Conservation (phyloP, 495 filamentous ascomycete species). For the Astrothelium macrocarpum region DNA sequence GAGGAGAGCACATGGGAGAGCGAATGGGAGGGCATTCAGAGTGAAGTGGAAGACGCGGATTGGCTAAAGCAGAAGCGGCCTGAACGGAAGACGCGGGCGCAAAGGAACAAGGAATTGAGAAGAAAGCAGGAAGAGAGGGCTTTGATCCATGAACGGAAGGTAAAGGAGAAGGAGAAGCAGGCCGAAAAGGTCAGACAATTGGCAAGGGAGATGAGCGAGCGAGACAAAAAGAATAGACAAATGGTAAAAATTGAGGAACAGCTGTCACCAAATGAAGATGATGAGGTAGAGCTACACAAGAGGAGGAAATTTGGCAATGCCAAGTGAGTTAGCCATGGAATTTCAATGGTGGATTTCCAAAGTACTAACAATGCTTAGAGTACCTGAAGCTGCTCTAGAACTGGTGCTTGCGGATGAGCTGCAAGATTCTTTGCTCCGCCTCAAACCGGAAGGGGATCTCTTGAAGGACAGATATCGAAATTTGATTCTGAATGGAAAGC, state of each 20-base stretch:
- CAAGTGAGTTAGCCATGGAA: slow-evolving; percentile 36
- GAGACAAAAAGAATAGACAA: slow-evolving; percentile 36
- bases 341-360: not conserved
- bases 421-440: slow-evolving; percentile 73
- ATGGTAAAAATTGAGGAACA: slow-evolving; percentile 22
- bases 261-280: slow-evolving; percentile 41
- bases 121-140: slow-evolving; percentile 76
- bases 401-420: slow-evolving; percentile 88
- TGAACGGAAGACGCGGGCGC: slow-evolving; percentile 71
- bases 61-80: slow-evolving; percentile 60
- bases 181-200: slow-evolving; percentile 55
- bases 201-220: slow-evolving; percentile 49
- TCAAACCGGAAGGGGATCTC: slow-evolving; percentile 92
- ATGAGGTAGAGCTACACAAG: slow-evolving; percentile 51
- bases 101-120: slow-evolving; percentile 78
- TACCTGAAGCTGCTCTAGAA: slow-evolving; percentile 74
- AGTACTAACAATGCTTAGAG: slow-evolving; percentile 29
- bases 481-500: slow-evolving; percentile 75
- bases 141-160: slow-evolving; percentile 57
- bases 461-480: slow-evolving; percentile 85
- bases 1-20: slow-evolving; percentile 85
- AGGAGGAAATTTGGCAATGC: slow-evolving; percentile 67
- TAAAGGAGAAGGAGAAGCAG: slow-evolving; percentile 62
- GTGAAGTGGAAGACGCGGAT: slow-evolving; percentile 42
- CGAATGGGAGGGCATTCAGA: slow-evolving; percentile 42